Conservation (phyloP, 768 basidiomycete species). For the Lepiota venenata region DNA sequence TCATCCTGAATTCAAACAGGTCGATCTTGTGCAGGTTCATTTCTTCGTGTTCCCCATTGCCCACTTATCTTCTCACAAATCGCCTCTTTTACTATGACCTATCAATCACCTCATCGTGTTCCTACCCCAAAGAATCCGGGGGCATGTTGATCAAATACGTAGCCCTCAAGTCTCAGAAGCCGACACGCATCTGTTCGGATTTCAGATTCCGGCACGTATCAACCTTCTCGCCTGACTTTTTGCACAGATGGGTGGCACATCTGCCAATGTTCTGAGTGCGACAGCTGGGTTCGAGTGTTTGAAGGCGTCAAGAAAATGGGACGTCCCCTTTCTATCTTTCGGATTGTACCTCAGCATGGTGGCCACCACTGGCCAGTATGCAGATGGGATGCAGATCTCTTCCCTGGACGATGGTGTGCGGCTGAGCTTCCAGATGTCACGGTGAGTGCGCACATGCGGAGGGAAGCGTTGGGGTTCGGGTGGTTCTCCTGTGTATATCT, state of each 20-base stretch:
- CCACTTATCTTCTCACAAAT: slow-evolving; percentile 1
- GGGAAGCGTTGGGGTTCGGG: slow-evolving; percentile 14
- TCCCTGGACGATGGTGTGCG: slow-evolving; percentile 13
- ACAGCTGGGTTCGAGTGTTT: background rate
- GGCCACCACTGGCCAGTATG: slow-evolving; percentile 10
- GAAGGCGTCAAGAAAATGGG: background rate
- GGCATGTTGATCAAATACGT: background rate
- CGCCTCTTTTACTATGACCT: background rate
- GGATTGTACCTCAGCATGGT: slow-evolving; percentile 16
- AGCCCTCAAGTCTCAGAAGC: background rate
- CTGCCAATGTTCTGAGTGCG: slow-evolving; percentile 4
- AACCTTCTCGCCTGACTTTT: slow-evolving; percentile 10
- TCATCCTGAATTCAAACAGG: slow-evolving; percentile 1
- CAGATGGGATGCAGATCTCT: slow-evolving; percentile 10
- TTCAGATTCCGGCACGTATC: background rate
- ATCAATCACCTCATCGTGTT: background rate
- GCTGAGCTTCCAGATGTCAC: slow-evolving; percentile 7
- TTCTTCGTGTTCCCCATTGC: slow-evolving; percentile 5
- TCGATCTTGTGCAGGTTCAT: background rate
- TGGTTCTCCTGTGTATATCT: slow-evolving; percentile 18
- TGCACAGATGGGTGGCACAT: slow-evolving; percentile 13
- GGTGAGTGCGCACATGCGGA: slow-evolving; percentile 8
- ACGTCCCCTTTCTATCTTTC: background rate
- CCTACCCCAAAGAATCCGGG: background rate
- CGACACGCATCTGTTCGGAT: background rate